Evolutionary conservation across 2,329 filamentous ascomycete species (phyloP), one percentile per base, ranked within the genome.

Genomic region (Pseudogymnoascus sp.): DNA sequence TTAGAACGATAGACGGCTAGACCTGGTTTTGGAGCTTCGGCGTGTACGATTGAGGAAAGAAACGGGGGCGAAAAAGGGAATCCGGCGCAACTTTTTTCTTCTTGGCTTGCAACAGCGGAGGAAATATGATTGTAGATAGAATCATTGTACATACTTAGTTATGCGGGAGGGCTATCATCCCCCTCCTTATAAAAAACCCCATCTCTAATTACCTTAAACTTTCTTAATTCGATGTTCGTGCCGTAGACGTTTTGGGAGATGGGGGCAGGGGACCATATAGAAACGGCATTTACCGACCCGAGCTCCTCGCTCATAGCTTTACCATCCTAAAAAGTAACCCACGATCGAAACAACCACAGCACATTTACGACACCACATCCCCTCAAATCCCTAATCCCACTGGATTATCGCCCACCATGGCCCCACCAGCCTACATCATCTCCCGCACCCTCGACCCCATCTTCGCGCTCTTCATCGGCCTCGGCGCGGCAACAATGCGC

Each of bases 401-500:
- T 6, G 2, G 10, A 37, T 10, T 12, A 4, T 24, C 60, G 26
- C n/a, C 14, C 41, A 69, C 63, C 22, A 74, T 73, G 72, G 68
- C 72, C 60, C 56, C 71, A 38, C 68, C 72, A 62, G 63, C 67
- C 2, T 66, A 73, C 63, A 64, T 73, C 33, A 72, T 73, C 26
- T 72, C 71, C 53, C 82, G 80, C 70, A 66, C 79, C 65, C 77
- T 75, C 5, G 82, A 85, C 68, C 82, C 82, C 33, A 62, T 84
- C 64, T 85, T 85, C 68, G 82, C 82, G 24, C 63, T 79, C 38
- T 72, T 77, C 65, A 82, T 84, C 69, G 82, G 82, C 59, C 70
- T 79, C 8, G 77, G 78, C 7, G 81, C 82, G n/a, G 79, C 82
- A 11, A 72, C 77, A 22, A 72, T 81, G 19, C 78, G 82, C n/a